Conservation (phyloP, 2,329 filamentous ascomycete species). For the Neofusicoccum cordaticola region DNA sequence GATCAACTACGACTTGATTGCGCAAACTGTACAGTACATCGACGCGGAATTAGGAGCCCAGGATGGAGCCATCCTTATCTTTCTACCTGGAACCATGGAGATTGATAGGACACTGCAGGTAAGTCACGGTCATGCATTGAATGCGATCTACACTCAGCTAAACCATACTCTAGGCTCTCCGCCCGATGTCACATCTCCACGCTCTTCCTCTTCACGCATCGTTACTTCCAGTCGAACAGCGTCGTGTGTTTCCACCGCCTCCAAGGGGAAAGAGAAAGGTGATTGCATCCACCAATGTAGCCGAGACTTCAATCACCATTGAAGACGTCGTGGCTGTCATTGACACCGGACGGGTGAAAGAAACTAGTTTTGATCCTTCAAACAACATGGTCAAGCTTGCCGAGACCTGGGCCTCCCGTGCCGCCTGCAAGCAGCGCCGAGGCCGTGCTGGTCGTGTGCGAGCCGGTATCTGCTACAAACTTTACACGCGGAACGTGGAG, state of each 20-base stretch:
- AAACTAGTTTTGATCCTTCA: conserved; percentile 87
- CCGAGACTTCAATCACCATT: conserved; percentile 97
- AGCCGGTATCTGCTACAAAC: conserved; percentile 88
- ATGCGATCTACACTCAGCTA: neutral
- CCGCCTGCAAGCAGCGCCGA: conserved; percentile 89
- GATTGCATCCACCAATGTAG: conserved; percentile 92
- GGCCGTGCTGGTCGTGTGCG: conserved; percentile 92
- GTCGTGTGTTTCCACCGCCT: conserved; percentile 74
- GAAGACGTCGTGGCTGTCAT: conserved; percentile 96
- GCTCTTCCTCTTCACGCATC: conserved; percentile 90
- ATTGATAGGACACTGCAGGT: conserved; percentile 74
- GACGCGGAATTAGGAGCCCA: conserved; percentile 71
- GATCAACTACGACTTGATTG: conserved; percentile 88
- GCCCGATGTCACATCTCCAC: conserved; percentile 59
- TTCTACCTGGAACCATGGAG: conserved; percentile 87
- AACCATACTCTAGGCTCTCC: conserved; percentile 49
- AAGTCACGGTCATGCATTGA: neutral
- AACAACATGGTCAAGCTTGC: conserved; percentile 93
- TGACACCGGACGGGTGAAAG: conserved; percentile 92
- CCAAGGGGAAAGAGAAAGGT: conserved; percentile 84
- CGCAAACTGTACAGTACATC: conserved; percentile 75
- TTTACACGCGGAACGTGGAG: conserved; percentile 86
- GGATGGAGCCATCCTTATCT: conserved; percentile 89
- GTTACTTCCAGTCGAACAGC: conserved; percentile 82
- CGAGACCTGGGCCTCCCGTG: conserved; percentile 91